Evolutionary conservation across 169 alveolate genomes (phyloP).

Genomic region (Blepharisma undulans): DNA sequence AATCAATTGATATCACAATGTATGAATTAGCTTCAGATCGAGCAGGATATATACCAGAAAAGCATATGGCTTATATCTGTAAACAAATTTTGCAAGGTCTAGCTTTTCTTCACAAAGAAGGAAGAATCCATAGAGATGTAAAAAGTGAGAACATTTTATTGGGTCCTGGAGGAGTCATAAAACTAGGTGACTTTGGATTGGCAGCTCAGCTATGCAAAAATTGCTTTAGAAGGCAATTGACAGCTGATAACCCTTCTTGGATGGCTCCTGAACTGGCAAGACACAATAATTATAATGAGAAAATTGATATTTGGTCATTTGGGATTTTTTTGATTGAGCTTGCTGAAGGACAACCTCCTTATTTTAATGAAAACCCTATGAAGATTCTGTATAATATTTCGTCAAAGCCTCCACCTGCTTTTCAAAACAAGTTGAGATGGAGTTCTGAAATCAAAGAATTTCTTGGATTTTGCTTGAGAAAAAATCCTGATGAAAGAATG

Average conservation of each 20-base stretch:
- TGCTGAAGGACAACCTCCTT: constrained; percentile 79
- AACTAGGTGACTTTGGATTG: constrained; percentile 88
- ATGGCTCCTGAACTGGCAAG: constrained; percentile 79
- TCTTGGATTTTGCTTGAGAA: constrained; percentile 2
- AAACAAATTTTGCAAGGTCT: constrained; percentile 46
- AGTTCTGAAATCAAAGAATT: constrained; percentile 3
- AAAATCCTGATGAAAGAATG: constrained; percentile 10
- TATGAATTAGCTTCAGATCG: neutral
- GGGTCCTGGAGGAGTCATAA: constrained; percentile 74
- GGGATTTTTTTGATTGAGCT: constrained; percentile 76
- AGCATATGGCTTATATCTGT: neutral
- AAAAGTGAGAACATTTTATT: constrained; percentile 80
- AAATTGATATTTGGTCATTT: constrained; percentile 78
- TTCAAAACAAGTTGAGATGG: neutral
- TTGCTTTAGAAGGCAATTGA: constrained; percentile 57
- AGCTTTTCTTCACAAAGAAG: constrained; percentile 70
- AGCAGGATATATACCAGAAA: constrained; percentile 32
- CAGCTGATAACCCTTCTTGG: constrained; percentile 82
- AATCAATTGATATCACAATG: neutral
- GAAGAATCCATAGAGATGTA: constrained; percentile 87
- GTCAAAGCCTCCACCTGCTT: constrained; percentile 41
- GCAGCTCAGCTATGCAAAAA: constrained; percentile 69
- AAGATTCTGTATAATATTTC: constrained; percentile 40
- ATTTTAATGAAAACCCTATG: constrained; percentile 48
- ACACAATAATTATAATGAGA: constrained; percentile 58